These are phyloP conservation scores for Azolla pinnata DNA, from an alignment of 75 land plant genomes.

Conservation along the genomic window DNA sequence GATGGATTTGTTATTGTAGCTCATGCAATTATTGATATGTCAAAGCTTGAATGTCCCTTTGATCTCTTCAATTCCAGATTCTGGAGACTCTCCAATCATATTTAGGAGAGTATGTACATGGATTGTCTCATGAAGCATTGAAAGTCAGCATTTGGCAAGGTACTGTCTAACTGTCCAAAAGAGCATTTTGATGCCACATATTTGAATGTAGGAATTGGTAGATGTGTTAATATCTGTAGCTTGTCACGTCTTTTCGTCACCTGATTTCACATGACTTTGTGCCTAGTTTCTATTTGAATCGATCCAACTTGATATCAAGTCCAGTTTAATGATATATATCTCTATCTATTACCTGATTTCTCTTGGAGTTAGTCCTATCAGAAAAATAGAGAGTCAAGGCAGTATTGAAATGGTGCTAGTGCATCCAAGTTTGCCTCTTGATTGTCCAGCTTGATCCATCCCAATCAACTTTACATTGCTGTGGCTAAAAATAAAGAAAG, in stretches of 20 bases:
- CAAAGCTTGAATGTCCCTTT: not conserved
- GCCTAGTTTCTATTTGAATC: not conserved
- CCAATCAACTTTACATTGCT: not conserved
- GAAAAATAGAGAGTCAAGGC: not conserved
- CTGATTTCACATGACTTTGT: not conserved
- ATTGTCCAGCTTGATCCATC: not conserved
- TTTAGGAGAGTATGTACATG: slow-evolving; percentile 92
- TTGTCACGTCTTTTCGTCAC: not conserved
- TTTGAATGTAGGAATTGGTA: not conserved
- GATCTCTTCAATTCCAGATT: slow-evolving; percentile 40
- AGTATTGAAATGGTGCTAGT: not conserved
- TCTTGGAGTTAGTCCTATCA: too few relatives aligned
- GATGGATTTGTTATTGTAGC: too few relatives aligned
- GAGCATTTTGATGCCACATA: too few relatives aligned
- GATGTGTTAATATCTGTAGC: not conserved
- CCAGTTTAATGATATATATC: too few relatives aligned
- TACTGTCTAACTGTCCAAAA: slow-evolving; percentile 12
- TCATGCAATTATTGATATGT: not conserved
- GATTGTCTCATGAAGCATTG: slow-evolving; percentile 81
- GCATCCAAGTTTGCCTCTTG: not conserved
- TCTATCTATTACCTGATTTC: too few relatives aligned
- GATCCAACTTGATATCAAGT: too few relatives aligned
- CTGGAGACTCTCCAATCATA: slow-evolving; percentile 77
- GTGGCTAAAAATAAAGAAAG: not conserved
- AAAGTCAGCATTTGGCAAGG: slow-evolving; percentile 98